A percentile compares a stretch with the other conserved stretches of the same genome.
phyloP scores from a whole-genome alignment of 371 early-diverging fungal genomes.

The Zychaea mexicana region DNA sequence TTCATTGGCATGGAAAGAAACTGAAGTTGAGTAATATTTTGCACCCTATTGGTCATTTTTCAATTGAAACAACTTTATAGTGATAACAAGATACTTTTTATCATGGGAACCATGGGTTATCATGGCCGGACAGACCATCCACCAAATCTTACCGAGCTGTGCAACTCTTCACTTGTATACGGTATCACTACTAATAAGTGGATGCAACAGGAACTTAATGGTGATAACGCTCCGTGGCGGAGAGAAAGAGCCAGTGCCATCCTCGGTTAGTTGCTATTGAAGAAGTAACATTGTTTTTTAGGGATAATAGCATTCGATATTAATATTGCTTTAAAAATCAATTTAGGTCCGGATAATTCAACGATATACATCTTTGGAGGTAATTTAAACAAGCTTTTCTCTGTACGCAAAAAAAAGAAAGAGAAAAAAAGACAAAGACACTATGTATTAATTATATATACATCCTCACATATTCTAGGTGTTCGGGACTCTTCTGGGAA shows the following conservation, averaged over 20 bases:
- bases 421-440: neutral
- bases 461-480: neutral
- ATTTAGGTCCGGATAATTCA: slow-evolving; percentile 10
- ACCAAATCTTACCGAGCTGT: neutral
- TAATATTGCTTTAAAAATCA: neutral
- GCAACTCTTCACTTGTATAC: neutral
- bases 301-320: neutral
- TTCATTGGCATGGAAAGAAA: neutral
- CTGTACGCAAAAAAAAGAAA: neutral
- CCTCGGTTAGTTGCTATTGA: slow-evolving; percentile 3
- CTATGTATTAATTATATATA: neutral
- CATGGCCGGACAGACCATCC: neutral
- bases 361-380: slow-evolving; percentile 18
- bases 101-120: slow-evolving; percentile 5
- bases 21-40: no score
- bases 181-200: neutral
- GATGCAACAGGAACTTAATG: neutral
- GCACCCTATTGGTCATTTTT: neutral
- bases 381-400: neutral
- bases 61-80: neutral
- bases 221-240: neutral
- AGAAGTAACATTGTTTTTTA: no score
- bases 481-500: neutral
- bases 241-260: slow-evolving; percentile 3
- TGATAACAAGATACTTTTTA: neutral